These are phyloP conservation scores for Kodamaea leandrae DNA, from an alignment of 805 yeast genomes.

Conservation along the genomic window DNA sequence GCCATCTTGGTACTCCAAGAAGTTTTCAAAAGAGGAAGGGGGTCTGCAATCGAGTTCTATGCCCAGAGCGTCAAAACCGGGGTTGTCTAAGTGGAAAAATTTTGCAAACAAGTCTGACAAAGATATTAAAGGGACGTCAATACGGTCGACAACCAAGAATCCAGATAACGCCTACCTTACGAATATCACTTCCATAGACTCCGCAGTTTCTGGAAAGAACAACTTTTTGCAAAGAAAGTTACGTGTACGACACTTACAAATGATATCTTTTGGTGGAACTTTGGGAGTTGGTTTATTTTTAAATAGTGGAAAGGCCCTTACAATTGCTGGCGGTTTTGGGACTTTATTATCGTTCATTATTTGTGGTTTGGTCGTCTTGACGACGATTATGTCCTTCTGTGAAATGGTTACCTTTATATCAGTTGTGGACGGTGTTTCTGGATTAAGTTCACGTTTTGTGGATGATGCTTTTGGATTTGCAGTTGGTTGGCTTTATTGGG, in stretches of 20 bases:
- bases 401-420: conserved; percentile 81
- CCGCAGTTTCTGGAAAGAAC: conserved; percentile 12
- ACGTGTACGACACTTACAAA: conserved; percentile 65
- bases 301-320: conserved; percentile 68
- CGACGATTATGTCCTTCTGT: conserved; percentile 72
- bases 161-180: conserved; percentile 7
- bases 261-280: conserved; percentile 78
- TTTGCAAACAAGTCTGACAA: background rate
- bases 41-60: background rate
- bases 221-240: conserved; percentile 52
- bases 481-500: conserved; percentile 71
- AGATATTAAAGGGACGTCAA: background rate
- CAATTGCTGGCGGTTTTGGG: conserved; percentile 77
- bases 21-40: conserved; percentile 6
- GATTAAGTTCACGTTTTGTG: conserved; percentile 69
- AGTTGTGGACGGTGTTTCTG: conserved; percentile 75
- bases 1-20: conserved; percentile 15
- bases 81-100: conserved; percentile 1
- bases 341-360: conserved; percentile 63
- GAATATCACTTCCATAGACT: conserved; percentile 3
- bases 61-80: conserved; percentile 1
- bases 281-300: conserved; percentile 73
- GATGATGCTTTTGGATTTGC: conserved; percentile 78
- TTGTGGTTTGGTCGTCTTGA: conserved; percentile 62
- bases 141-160: background rate